Evolutionary conservation across 441 rosid species (phyloP).

Genomic region (Pelargonium australe): DNA sequence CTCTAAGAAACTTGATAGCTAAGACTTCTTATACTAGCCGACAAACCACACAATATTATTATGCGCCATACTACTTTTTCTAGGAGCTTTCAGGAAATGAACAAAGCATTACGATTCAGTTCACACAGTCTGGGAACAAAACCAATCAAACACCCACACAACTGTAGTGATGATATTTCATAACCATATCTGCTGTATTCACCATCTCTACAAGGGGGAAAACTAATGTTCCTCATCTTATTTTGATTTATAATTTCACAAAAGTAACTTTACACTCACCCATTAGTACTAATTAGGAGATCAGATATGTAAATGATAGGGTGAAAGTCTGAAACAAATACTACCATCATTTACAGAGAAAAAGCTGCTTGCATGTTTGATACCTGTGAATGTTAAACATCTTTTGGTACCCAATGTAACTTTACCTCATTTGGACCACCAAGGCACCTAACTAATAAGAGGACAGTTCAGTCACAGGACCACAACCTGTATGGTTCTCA

Average conservation of each 20-base stretch:
- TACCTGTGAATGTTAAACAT: conserved; percentile 23
- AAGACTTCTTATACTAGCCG: neutral
- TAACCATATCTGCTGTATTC: neutral
- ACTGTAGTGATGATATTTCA: too few species aligned
- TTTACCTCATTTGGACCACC: conserved; percentile 36
- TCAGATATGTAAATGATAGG: conserved; percentile 8
- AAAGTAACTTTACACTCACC: neutral
- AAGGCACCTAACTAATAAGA: conserved; percentile 21
- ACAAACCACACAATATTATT: neutral
- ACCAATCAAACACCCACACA: neutral
- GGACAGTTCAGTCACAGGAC: conserved; percentile 28
- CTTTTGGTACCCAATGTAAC: conserved; percentile 21
- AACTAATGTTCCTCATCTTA: too few species aligned
- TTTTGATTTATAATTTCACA: too few species aligned
- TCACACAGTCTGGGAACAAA: neutral
- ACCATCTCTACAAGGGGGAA: too few species aligned
- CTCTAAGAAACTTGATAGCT: neutral
- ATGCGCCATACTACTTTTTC: neutral
- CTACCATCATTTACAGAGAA: conserved; percentile 18
- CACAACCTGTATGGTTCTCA: conserved; percentile 18
- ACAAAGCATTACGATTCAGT: neutral
- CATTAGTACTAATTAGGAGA: conserved; percentile 10
- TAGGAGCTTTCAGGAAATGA: neutral
- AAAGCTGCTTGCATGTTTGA: conserved; percentile 15
- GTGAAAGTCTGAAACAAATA: conserved; percentile 12